Evolutionary conservation across 2,329 filamentous ascomycete species (phyloP).

Genomic region (Cercospora sp.): DNA sequence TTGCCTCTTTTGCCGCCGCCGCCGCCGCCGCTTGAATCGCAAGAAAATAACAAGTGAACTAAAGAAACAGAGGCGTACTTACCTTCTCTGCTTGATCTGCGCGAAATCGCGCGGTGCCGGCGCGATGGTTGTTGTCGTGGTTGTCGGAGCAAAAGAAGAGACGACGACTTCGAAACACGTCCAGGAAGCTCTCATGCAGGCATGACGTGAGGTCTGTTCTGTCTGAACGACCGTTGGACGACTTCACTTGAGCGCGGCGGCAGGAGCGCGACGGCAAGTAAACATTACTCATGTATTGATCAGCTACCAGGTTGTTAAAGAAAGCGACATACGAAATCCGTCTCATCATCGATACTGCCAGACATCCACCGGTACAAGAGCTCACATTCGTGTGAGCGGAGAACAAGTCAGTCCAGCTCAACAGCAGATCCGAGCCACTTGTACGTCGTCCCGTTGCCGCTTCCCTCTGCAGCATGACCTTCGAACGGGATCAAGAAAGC

Average conservation of each 20-base stretch:
- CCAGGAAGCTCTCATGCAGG: neutral
- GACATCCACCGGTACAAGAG: neutral
- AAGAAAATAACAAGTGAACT: neutral
- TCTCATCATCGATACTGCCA: neutral
- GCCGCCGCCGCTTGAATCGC: neutral
- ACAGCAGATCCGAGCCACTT: neutral
- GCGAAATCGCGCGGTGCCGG: neutral
- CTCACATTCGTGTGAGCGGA: neutral
- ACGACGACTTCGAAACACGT: neutral
- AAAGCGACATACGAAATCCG: neutral
- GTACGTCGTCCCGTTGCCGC: no score
- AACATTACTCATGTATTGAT: neutral
- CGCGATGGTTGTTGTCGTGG: conserved; percentile 7
- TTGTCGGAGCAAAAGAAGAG: neutral
- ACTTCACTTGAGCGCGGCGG: neutral
- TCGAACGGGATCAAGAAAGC: neutral
- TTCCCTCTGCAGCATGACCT: neutral
- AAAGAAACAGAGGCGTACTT: neutral
- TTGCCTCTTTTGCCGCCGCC: neutral
- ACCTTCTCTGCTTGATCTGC: neutral
- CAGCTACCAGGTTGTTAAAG: neutral
- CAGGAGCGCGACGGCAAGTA: neutral
- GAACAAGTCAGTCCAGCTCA: neutral
- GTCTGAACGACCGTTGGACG: neutral
- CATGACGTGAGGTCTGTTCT: neutral